Conservation (phyloP, 1,284 basidiomycete species). For the Leccinum subrobustum region DNA sequence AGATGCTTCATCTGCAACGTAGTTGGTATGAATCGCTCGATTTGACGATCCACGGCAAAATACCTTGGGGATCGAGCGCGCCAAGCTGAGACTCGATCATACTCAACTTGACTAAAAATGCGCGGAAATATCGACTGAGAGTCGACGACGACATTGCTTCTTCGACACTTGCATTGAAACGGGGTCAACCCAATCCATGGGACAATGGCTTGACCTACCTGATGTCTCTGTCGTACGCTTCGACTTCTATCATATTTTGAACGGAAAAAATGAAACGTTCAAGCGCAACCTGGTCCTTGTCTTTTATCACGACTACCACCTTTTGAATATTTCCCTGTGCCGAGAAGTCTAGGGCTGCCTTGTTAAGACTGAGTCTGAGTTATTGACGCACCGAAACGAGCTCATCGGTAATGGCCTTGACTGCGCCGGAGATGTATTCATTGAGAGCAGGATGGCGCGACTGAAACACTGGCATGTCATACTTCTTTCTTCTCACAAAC, state of each 20-base stretch:
- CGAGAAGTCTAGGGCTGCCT: not conserved
- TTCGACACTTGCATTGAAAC: constrained; percentile 50
- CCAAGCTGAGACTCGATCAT: constrained; percentile 80
- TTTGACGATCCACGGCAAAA: not conserved
- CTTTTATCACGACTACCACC: constrained; percentile 77
- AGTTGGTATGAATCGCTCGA: not conserved
- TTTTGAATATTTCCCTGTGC: constrained; percentile 71
- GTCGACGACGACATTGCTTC: constrained; percentile 62
- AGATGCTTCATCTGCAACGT: constrained; percentile 62
- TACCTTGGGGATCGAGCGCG: constrained; percentile 51
- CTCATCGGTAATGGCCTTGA: constrained; percentile 76
- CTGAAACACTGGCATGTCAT: constrained; percentile 87
- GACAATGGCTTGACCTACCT: constrained; percentile 41
- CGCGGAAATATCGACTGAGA: constrained; percentile 78
- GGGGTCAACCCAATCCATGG: constrained; percentile 8
- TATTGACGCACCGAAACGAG: constrained; percentile 53
- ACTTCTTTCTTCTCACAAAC: constrained; percentile 85
- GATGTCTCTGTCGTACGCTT: constrained; percentile 61
- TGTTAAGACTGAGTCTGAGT: not conserved
- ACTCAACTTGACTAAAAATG: constrained; percentile 81
- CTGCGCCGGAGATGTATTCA: constrained; percentile 82
- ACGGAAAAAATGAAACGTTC: constrained; percentile 82
- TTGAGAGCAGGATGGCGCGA: constrained; percentile 86
- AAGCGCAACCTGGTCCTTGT: constrained; percentile 70
- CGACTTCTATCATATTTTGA: constrained; percentile 67